A percentile compares a stretch with the other conserved stretches of the same genome.
Conservation (phyloP, 2,329 filamentous ascomycete genomes). For the Cladosporium cucumerinum region DNA sequence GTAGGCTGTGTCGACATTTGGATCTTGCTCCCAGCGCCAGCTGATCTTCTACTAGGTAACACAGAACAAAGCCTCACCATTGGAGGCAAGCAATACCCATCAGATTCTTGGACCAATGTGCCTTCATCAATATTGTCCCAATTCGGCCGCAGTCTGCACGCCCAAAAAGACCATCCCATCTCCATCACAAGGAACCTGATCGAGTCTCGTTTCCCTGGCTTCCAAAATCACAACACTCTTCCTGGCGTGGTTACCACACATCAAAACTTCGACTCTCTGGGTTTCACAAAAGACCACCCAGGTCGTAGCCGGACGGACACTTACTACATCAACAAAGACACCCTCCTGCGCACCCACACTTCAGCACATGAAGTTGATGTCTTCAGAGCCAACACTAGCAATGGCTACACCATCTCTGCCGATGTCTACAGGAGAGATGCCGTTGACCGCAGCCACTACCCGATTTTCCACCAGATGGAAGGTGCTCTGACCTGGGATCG, state of each 20-base stretch:
- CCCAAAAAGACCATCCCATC: conserved; percentile 86
- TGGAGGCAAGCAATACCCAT: conserved; percentile 61
- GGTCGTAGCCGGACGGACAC: conserved; percentile 86
- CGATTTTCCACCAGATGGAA: conserved; percentile 98
- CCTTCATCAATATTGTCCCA: conserved; percentile 71
- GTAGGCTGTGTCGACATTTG: not conserved
- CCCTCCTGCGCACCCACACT: conserved; percentile 87
- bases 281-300: conserved; percentile 82
- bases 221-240: conserved; percentile 72
- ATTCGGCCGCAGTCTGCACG: conserved; percentile 75
- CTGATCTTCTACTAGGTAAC: conserved; percentile 5
- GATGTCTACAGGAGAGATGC: conserved; percentile 96
- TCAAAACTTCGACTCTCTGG: conserved; percentile 96
- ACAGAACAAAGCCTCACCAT: conserved; percentile 43
- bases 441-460: conserved; percentile 92
- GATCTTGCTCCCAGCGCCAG: not conserved
- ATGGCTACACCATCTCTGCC: conserved; percentile 85
- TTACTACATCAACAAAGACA: conserved; percentile 86
- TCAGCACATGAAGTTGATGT: conserved; percentile 86
- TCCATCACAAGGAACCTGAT: conserved; percentile 89
- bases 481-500: conserved; percentile 87
- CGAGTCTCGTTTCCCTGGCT: conserved; percentile 80
- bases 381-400: conserved; percentile 67
- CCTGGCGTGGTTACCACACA: conserved; percentile 78
- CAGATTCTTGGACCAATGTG: conserved; percentile 82